Evolutionary conservation across 2,329 filamentous ascomycete species (phyloP), one percentile per base, ranked within the genome.

Genomic region (Diaporthe ampelina): DNA sequence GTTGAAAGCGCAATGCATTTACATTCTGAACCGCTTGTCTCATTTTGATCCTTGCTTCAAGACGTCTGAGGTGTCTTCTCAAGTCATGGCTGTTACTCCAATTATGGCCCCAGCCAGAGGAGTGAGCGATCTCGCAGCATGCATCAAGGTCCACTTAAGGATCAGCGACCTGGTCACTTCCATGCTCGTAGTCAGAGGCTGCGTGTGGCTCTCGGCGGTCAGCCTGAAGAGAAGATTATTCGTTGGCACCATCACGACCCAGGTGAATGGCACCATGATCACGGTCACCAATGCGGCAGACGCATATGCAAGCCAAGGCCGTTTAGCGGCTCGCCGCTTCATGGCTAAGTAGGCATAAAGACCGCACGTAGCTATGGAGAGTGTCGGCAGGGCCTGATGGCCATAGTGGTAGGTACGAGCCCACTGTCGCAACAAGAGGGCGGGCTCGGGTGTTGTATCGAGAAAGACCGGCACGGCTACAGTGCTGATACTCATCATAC

Each of bases 261-360:
- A 83, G 3, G 83, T 84, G 70, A 83, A 85, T 1, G 83, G 83
- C 24, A 83, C 76, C 75, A 84, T 83, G 54, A 57, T 54, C 19
- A 84, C 65, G 11, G 72, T 73, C 29, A 54, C 15, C 4, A 73
- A 11, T 2, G 50, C 63, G 13, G 71, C 71, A 37, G 17, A 17
- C 43, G 50, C 59, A 37, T 73, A 73, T 4, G 58, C 32, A 19
- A 35, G 37, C 59, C 45, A 65, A 6, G 59, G 40, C 24, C n/a
- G n/a, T 8, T 45, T 61, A 3, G 82, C 83, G 5, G 76, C 74
- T 0, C 76, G 56, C 32, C 76, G 81, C 5, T 81, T 81, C 13
- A 77, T 40, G 1, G 76, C 76, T n/a, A 76, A 70, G 74, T 78
- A 80, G 3, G n/a, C 71, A 70, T 82, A 80, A 2, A 83, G 75